Evolutionary conservation across 306 rosid genomes (phyloP).

Genomic region (Quillaja saponaria): DNA sequence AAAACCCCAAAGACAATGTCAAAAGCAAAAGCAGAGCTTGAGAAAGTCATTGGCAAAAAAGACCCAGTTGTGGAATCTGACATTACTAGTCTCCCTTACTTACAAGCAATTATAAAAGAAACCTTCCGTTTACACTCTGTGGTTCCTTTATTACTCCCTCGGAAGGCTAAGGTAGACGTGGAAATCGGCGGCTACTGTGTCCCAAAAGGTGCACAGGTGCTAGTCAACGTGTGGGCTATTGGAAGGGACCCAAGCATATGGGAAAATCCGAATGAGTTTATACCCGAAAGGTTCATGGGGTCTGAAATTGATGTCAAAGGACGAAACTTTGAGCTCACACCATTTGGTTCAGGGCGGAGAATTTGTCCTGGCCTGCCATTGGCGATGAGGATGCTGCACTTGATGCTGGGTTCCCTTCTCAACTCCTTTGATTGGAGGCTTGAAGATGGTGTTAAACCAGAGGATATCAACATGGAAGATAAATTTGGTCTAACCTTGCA

Average conservation of each 20-base stretch:
- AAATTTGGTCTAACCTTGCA: constrained; percentile 27
- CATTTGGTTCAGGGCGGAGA: constrained; percentile 45
- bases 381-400: constrained; percentile 40
- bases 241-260: constrained; percentile 43
- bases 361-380: constrained; percentile 48
- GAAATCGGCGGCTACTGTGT: constrained; percentile 42
- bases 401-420: constrained; percentile 44
- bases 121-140: constrained; percentile 45
- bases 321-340: constrained; percentile 35
- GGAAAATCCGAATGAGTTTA: constrained; percentile 42
- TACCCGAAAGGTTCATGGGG: constrained; percentile 38
- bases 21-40: constrained; percentile 45
- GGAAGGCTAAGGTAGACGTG: constrained; percentile 45
- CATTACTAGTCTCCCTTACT: constrained; percentile 38
- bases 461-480: constrained; percentile 32
- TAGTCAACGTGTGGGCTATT: constrained; percentile 52
- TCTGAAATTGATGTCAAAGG: constrained; percentile 17
- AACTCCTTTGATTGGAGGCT: constrained; percentile 45
- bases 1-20: constrained; percentile 41
- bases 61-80: constrained; percentile 56
- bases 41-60: constrained; percentile 46
- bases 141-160: constrained; percentile 50
- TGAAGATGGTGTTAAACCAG: constrained; percentile 26
- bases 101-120: constrained; percentile 61
- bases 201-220: constrained; percentile 51